phyloP scores from a whole-genome alignment of 352 stramenopile species.

The Pythium phragmiticola region DNA sequence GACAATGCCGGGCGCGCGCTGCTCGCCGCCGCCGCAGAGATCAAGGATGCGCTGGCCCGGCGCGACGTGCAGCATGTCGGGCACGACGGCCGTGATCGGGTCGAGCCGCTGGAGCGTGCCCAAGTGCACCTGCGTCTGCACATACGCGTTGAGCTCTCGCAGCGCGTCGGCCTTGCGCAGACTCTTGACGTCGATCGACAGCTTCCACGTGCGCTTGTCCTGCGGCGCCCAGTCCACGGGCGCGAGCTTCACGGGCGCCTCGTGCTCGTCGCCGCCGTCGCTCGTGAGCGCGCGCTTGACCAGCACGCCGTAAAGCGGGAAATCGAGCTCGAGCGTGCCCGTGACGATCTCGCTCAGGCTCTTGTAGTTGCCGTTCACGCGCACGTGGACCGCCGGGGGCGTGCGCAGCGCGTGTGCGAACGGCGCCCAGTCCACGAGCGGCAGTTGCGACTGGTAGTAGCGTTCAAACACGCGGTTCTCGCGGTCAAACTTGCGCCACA shows the following conservation, averaged over 20 bases:
- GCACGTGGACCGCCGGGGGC: conserved; percentile 81
- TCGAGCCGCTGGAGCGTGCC: conserved; percentile 95
- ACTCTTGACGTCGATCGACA: conserved; percentile 69
- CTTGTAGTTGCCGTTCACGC: conserved; percentile 83
- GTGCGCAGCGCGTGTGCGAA: conserved; percentile 81
- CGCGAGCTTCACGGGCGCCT: conserved; percentile 49
- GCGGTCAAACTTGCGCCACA: conserved; percentile 86
- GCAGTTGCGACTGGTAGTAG: conserved; percentile 81
- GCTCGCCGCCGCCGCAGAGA: conserved; percentile 66
- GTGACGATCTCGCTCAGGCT: conserved; percentile 81
- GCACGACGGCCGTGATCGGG: conserved; percentile 94
- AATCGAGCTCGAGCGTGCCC: conserved; percentile 68
- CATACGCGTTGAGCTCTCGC: conserved; percentile 90
- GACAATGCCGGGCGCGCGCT: conserved; percentile 58
- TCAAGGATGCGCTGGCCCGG: conserved; percentile 77
- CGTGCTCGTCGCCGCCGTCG: conserved; percentile 39
- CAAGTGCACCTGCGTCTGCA: conserved; percentile 86
- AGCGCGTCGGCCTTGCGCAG: conserved; percentile 88
- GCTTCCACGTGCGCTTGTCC: conserved; percentile 74
- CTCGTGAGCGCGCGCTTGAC: conserved; percentile 44
- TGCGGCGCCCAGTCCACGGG: conserved; percentile 62
- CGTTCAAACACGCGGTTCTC: conserved; percentile 80
- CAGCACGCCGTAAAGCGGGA: conserved; percentile 50
- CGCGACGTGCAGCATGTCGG: conserved; percentile 90
- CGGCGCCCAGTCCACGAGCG: conserved; percentile 74